A percentile compares a stretch with the other conserved stretches of the same genome.
Conservation (phyloP, 768 basidiomycete species). For the Trametes sanguinea region DNA sequence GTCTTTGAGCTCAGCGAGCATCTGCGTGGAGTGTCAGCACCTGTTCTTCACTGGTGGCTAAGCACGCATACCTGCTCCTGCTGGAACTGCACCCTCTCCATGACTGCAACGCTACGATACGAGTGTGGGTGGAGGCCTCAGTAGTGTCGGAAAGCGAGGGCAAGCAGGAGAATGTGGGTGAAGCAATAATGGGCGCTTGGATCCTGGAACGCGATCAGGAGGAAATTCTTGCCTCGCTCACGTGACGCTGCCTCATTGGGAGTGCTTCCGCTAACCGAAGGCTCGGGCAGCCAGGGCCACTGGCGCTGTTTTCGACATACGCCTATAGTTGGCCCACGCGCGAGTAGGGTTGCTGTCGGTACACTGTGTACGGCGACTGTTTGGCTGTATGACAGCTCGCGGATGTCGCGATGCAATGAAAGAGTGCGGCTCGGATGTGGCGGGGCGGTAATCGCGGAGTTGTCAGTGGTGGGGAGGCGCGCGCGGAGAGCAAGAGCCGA, state of each 20-base stretch:
- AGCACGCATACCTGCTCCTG: conserved; percentile 73
- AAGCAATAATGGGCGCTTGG: conserved; percentile 6
- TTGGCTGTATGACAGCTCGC: no score
- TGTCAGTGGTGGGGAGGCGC: not conserved
- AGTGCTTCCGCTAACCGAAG: not conserved
- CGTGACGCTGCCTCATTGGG: conserved; percentile 13
- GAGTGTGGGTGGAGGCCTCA: not conserved
- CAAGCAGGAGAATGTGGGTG: not conserved
- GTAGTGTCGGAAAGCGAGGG: not conserved
- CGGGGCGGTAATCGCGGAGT: no score
- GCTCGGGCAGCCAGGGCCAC: not conserved
- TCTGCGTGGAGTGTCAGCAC: conserved; percentile 44
- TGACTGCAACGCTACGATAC: conserved; percentile 31
- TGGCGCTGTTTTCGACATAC: no score
- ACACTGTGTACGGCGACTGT: no score
- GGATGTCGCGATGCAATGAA: no score
- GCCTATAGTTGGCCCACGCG: no score
- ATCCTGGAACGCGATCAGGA: not conserved
- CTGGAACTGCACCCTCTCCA: conserved; percentile 95
- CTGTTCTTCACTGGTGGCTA: not conserved
- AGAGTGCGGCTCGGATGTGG: not conserved
- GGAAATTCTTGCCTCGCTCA: conserved; percentile 13
- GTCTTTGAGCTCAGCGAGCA: conserved; percentile 95
- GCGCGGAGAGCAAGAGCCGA: not conserved
- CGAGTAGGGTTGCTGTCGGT: no score